Conservation (phyloP, 768 basidiomycete genomes). For the Xerocomellus amylosporus region DNA sequence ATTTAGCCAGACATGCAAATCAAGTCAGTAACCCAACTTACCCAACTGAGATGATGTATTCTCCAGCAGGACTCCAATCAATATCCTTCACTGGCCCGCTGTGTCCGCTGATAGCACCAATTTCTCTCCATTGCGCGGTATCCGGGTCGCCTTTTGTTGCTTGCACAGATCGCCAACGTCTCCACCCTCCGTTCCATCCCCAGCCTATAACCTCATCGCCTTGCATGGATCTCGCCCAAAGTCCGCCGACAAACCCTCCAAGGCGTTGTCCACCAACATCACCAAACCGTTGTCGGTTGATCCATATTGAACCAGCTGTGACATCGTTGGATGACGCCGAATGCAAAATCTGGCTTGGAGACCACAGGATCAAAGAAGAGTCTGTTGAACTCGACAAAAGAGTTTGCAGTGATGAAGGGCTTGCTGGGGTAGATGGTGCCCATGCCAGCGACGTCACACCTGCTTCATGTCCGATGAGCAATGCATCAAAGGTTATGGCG, state of each 20-base stretch:
- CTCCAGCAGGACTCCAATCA: conserved; percentile 83
- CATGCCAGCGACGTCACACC: conserved; percentile 88
- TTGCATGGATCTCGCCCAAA: conserved; percentile 57
- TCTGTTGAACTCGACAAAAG: conserved; percentile 94
- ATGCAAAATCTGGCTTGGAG: conserved; percentile 56
- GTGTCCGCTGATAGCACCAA: conserved; percentile 84
- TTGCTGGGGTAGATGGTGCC: conserved; percentile 45
- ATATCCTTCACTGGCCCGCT: conserved; percentile 74
- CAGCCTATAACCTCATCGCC: conserved; percentile 72
- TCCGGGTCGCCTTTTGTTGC: conserved; percentile 16
- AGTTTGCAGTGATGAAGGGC: conserved; percentile 36
- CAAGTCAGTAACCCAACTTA: conserved; percentile 34
- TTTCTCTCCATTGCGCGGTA: conserved; percentile 65
- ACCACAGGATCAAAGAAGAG: conserved; percentile 94
- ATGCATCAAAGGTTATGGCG: conserved; percentile 87
- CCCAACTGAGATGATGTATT: conserved; percentile 86
- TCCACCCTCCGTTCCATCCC: conserved; percentile 95
- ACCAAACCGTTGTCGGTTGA: conserved; percentile 87
- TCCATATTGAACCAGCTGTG: conserved; percentile 70
- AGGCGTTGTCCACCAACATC: conserved; percentile 89
- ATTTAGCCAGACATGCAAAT: not conserved
- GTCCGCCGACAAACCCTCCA: conserved; percentile 88
- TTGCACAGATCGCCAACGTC: conserved; percentile 66
- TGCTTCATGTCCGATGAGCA: conserved; percentile 94
- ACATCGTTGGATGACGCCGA: conserved; percentile 36